phyloP scores from a whole-genome alignment of 2,329 filamentous ascomycete genomes.

The Trichoderma koningiopsis region DNA sequence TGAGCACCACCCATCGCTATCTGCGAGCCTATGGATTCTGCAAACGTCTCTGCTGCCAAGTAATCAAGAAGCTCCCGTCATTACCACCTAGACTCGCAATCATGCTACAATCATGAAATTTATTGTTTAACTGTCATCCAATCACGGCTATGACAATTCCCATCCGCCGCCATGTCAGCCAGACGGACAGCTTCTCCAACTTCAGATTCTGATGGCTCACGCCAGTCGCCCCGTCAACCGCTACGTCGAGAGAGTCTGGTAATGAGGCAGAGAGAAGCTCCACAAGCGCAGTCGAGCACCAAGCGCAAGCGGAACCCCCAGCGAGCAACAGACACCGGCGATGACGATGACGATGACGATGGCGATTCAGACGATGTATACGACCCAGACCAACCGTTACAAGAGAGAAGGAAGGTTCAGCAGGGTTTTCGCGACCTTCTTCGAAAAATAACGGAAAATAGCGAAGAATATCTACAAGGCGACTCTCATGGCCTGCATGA shows the following conservation, averaged over 20 bases:
- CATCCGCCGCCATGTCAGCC: constrained; percentile 25
- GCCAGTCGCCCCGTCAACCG: constrained; percentile 28
- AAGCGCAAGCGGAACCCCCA: constrained; percentile 38
- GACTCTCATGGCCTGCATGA: constrained; percentile 66
- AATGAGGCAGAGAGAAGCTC: constrained; percentile 33
- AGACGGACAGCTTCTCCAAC: constrained; percentile 15
- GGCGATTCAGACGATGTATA: constrained; percentile 53
- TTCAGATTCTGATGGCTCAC: constrained; percentile 30
- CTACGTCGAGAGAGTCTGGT: constrained; percentile 30
- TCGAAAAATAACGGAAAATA: constrained; percentile 63
- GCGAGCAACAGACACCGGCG: not conserved
- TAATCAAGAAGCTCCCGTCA: not conserved
- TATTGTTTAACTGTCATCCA: not conserved
- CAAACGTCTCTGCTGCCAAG: not conserved
- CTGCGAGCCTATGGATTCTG: not conserved
- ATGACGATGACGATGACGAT: constrained; percentile 25
- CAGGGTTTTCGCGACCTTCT: constrained; percentile 69
- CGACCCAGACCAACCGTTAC: constrained; percentile 79
- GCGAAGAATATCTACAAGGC: constrained; percentile 70
- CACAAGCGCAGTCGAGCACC: constrained; percentile 29
- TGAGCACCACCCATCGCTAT: not conserved
- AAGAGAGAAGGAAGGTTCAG: constrained; percentile 71
- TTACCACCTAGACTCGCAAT: not conserved
- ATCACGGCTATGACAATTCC: constrained; percentile 33
- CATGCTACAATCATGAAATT: constrained; percentile 8